Evolutionary conservation across 164 flowering plant species (phyloP).

Genomic region (Aristolochia contorta): DNA sequence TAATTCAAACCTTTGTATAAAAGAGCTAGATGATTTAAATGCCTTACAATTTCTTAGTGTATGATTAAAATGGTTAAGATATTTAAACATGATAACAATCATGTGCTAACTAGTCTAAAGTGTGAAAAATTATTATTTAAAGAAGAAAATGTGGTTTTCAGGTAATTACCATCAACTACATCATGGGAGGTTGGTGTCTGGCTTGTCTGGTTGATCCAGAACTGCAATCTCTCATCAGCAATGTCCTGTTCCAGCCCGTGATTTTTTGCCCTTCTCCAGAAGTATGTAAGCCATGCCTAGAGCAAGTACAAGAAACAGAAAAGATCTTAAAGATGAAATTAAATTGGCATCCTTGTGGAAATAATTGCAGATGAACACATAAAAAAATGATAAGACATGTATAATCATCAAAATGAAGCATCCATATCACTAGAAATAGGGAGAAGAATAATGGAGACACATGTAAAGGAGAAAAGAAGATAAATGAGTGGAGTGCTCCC

Average conservation of each 20-base stretch:
- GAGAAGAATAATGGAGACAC: too few species aligned
- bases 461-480: too few species aligned
- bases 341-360: background rate
- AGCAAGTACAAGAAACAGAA: background rate
- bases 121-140: background rate
- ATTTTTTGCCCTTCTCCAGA: conserved; percentile 85
- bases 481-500: too few species aligned
- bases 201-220: conserved; percentile 49
- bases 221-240: conserved; percentile 70
- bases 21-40: background rate
- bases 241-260: conserved; percentile 69
- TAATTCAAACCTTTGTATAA: background rate
- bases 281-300: conserved; percentile 90
- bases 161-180: conserved; percentile 69
- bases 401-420: too few species aligned
- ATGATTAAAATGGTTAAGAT: background rate
- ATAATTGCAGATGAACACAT: background rate
- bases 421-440: too few species aligned
- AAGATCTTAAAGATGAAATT: background rate
- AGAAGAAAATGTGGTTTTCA: background rate
- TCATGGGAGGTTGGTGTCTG: conserved; percentile 54
- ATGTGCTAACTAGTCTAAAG: background rate
- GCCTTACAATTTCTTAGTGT: background rate
- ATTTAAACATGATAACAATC: background rate
- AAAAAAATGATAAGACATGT: too few species aligned